A percentile compares a stretch with the other conserved stretches of the same genome.
Evolutionary conservation across 495 filamentous ascomycete species (phyloP).

Genomic region (Aeminium ludgeri): DNA sequence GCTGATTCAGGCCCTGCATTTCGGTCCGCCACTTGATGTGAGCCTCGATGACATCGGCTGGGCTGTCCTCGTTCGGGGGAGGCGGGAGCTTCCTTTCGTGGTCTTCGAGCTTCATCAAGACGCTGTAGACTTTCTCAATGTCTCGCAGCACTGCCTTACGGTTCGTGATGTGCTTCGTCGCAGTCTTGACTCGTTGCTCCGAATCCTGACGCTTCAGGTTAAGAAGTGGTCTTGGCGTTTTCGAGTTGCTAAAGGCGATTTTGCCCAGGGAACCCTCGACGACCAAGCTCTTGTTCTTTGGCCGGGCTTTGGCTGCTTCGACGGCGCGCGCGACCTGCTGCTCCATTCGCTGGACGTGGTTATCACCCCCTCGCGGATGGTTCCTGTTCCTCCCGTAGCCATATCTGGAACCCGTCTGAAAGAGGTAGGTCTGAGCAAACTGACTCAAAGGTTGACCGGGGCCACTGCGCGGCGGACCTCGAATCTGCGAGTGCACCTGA

Average conservation of each 20-base stretch:
- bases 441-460: constrained; percentile 83
- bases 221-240: constrained; percentile 82
- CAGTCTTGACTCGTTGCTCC: constrained; percentile 30
- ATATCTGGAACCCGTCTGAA: constrained; percentile 70
- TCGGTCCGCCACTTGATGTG: constrained; percentile 58
- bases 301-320: constrained; percentile 88
- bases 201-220: constrained; percentile 86
- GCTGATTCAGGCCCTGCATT: constrained; percentile 54
- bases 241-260: constrained; percentile 96
- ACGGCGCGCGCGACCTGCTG: constrained; percentile 96
- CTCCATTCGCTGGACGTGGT: constrained; percentile 97
- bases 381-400: constrained; percentile 51
- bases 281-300: constrained; percentile 95
- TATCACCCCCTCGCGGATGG: constrained; percentile 64
- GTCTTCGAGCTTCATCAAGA: constrained; percentile 84
- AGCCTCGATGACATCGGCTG: constrained; percentile 43
- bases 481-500: constrained; percentile 87
- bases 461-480: constrained; percentile 67
- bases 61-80: constrained; percentile 40
- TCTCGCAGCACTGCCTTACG: constrained; percentile 67
- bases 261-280: constrained; percentile 97
- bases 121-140: constrained; percentile 72
- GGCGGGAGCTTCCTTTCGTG: constrained; percentile 80
- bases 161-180: constrained; percentile 36
- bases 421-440: constrained; percentile 95